A percentile compares a stretch with the other conserved stretches of the same genome.
Evolutionary conservation across 2,329 filamentous ascomycete genomes (phyloP).

Genomic region (Ascochyta fabae): DNA sequence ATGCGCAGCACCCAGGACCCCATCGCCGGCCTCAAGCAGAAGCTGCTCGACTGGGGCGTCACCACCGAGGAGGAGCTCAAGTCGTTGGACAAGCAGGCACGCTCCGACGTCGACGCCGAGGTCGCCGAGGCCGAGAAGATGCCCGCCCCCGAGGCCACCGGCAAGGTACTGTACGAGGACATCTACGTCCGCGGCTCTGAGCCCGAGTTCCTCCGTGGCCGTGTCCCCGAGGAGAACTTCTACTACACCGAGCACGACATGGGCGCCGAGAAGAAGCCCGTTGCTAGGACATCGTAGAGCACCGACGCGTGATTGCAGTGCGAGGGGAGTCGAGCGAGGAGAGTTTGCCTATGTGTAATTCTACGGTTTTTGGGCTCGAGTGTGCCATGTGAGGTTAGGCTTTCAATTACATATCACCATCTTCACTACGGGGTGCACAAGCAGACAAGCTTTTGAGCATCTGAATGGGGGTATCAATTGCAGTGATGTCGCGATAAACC

Average conservation of each 20-base stretch:
- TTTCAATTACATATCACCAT: constrained; percentile 17
- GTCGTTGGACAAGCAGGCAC: constrained; percentile 91
- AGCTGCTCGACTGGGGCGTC: constrained; percentile 94
- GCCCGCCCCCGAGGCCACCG: constrained; percentile 76
- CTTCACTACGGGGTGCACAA: neutral
- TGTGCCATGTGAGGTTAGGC: constrained; percentile 5
- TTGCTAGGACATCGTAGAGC: constrained; percentile 41
- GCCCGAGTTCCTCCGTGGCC: constrained; percentile 85
- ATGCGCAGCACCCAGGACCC: constrained; percentile 99
- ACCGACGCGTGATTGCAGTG: constrained; percentile 1
- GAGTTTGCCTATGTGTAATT: constrained; percentile 31
- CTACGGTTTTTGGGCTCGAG: constrained; percentile 24
- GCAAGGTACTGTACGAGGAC: constrained; percentile 91
- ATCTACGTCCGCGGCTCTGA: constrained; percentile 91
- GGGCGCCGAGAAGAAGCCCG: constrained; percentile 41
- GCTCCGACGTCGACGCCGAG: constrained; percentile 84
- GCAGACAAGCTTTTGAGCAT: neutral
- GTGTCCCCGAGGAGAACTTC: constrained; percentile 90
- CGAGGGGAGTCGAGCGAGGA: constrained; percentile 2
- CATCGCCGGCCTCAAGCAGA: constrained; percentile 97
- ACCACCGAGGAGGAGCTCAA: constrained; percentile 95
- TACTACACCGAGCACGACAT: constrained; percentile 65
- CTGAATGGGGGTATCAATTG: constrained; percentile 1
- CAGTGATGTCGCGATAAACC: neutral
- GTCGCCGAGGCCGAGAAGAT: constrained; percentile 90